phyloP scores from a whole-genome alignment of 2,329 filamentous ascomycete genomes.

The Pestalotiopsis sp. region DNA sequence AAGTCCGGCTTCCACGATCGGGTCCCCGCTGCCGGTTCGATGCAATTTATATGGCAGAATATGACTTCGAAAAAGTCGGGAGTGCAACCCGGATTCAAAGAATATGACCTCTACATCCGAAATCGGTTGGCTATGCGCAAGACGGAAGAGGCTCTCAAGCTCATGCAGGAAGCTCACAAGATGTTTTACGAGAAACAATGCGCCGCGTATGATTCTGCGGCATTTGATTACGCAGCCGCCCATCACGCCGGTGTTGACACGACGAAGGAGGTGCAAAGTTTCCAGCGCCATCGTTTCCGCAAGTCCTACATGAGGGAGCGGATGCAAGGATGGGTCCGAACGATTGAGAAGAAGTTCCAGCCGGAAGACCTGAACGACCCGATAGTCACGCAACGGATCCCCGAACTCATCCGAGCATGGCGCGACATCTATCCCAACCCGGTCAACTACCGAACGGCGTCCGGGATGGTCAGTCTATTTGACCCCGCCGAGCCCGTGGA shows the following conservation, averaged over 20 bases:
- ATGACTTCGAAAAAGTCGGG: slow-evolving; percentile 63
- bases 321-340: slow-evolving; percentile 29
- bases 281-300: slow-evolving; percentile 27
- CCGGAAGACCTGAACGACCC: slow-evolving; percentile 14
- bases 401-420: slow-evolving; percentile 50
- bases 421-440: slow-evolving; percentile 43
- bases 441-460: slow-evolving; percentile 36
- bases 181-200: slow-evolving; percentile 29
- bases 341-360: slow-evolving; percentile 19
- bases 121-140: slow-evolving; percentile 29
- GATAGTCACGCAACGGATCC: slow-evolving; percentile 33
- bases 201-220: slow-evolving; percentile 25
- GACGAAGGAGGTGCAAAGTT: slow-evolving; percentile 18
- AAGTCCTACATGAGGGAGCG: slow-evolving; percentile 35
- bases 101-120: slow-evolving; percentile 54
- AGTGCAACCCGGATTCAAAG: slow-evolving; percentile 57
- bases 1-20: slow-evolving; percentile 31
- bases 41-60: slow-evolving; percentile 57
- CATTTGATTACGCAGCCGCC: slow-evolving; percentile 27
- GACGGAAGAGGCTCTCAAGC: slow-evolving; percentile 20
- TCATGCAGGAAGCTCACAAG: slow-evolving; percentile 29
- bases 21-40: slow-evolving; percentile 41
- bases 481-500: slow-evolving; percentile 22
- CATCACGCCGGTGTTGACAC: slow-evolving; percentile 23
- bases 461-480: slow-evolving; percentile 41